Conservation (phyloP, 2,329 filamentous ascomycete genomes). For the Pleurostoma richardsiae region DNA sequence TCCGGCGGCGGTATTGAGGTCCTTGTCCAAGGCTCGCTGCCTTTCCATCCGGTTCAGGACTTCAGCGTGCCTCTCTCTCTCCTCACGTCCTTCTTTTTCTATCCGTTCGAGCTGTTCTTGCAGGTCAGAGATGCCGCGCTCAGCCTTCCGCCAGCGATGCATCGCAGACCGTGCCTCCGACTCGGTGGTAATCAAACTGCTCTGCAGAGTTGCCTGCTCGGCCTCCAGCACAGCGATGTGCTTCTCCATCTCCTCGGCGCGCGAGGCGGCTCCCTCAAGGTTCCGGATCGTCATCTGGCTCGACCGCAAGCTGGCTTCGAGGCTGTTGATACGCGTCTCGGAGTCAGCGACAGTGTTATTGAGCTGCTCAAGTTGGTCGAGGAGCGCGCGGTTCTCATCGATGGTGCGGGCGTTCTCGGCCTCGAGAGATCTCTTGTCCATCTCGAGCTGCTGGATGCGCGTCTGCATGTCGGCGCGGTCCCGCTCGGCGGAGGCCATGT, state of each 20-base stretch:
- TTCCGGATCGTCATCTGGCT: conserved; percentile 74
- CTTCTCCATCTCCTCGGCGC: conserved; percentile 73
- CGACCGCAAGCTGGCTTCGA: conserved; percentile 71
- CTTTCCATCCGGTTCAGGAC: conserved; percentile 79
- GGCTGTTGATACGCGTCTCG: conserved; percentile 70
- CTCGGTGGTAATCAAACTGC: conserved; percentile 59
- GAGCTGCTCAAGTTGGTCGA: conserved; percentile 79
- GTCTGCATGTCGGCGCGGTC: conserved; percentile 69
- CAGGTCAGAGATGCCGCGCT: conserved; percentile 70
- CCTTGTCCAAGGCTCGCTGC: conserved; percentile 74
- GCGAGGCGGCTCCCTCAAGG: conserved; percentile 66
- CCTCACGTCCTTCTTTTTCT: conserved; percentile 75
- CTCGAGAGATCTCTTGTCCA: conserved; percentile 69
- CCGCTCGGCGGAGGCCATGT: conserved; percentile 86
- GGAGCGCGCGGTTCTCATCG: conserved; percentile 74
- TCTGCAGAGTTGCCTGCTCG: conserved; percentile 72
- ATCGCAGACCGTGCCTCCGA: conserved; percentile 75
- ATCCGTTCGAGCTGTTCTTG: conserved; percentile 90
- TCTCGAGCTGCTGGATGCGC: conserved; percentile 72
- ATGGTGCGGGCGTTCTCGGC: conserved; percentile 70
- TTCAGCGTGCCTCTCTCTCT: conserved; percentile 76
- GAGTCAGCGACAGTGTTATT: conserved; percentile 77
- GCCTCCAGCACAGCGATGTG: conserved; percentile 75
- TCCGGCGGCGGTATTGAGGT: conserved; percentile 73
- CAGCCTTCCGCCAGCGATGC: conserved; percentile 79